Conservation (phyloP, 2,329 filamentous ascomycete genomes). For the Alternaria arborescens region DNA sequence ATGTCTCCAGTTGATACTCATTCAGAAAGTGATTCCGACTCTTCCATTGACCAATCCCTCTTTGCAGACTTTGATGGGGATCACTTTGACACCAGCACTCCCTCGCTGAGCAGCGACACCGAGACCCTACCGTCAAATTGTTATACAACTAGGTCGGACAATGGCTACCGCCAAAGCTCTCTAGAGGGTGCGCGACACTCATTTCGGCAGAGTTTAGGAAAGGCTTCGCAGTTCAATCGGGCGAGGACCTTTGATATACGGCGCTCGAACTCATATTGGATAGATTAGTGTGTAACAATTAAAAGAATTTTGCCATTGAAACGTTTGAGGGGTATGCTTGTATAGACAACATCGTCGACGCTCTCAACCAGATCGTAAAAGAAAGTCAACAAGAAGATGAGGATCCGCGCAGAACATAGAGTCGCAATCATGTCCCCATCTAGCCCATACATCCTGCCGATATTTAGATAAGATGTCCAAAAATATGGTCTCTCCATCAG, state of each 20-base stretch:
- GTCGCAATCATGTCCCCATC: conserved; percentile 1
- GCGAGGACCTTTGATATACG: neutral
- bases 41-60: conserved; percentile 7
- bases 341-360: neutral
- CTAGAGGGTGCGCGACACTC: neutral
- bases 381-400: neutral
- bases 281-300: neutral
- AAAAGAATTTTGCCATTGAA: neutral
- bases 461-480: neutral
- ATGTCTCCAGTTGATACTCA: neutral
- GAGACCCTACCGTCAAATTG: neutral
- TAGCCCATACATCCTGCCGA: neutral
- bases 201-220: neutral
- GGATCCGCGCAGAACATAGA: neutral
- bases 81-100: neutral
- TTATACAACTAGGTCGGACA: neutral
- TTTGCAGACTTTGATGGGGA: conserved; percentile 7
- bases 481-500: neutral
- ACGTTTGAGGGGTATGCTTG: conserved; percentile 4
- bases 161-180: neutral
- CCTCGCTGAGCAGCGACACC: neutral
- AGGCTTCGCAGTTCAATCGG: neutral
- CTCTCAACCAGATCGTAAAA: neutral
- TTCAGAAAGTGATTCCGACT: neutral
- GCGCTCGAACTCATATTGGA: neutral